Conservation (phyloP, 2,329 filamentous ascomycete genomes). For the Sarocladium kiliense region DNA sequence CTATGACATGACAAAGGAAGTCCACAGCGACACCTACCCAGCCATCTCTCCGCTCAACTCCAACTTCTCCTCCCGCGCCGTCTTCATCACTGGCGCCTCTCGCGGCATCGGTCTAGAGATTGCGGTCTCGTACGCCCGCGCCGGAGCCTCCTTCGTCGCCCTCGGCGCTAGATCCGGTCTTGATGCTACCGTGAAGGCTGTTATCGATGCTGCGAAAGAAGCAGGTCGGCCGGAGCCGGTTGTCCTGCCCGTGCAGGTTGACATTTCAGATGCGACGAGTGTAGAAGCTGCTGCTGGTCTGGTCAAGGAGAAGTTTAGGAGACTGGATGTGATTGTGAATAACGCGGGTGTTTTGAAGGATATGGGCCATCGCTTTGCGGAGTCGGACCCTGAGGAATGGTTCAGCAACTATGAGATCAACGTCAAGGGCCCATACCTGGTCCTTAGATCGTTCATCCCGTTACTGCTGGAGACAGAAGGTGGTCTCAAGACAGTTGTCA, state of each 20-base stretch:
- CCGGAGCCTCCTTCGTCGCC: conserved; percentile 46
- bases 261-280: conserved; percentile 15
- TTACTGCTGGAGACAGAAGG: neutral
- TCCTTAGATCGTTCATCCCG: conserved; percentile 1
- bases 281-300: conserved; percentile 18
- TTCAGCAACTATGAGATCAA: conserved; percentile 8
- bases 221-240: conserved; percentile 23
- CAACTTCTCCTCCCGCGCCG: conserved; percentile 30
- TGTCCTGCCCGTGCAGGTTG: conserved; percentile 35
- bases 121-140: conserved; percentile 50
- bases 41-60: conserved; percentile 38
- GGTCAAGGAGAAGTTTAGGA: conserved; percentile 15
- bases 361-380: conserved; percentile 21
- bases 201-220: conserved; percentile 26
- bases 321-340: conserved; percentile 10
- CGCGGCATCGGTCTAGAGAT: conserved; percentile 49
- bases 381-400: conserved; percentile 37
- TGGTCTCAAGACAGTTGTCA: conserved; percentile 5
- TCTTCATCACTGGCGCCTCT: conserved; percentile 51
- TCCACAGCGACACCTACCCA: conserved; percentile 46
- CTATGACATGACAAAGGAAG: conserved; percentile 21
- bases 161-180: conserved; percentile 48
- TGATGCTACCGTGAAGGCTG: conserved; percentile 25
- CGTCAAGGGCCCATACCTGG: neutral
- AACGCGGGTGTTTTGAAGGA: conserved; percentile 4